These are phyloP conservation scores for Aspergillus ostianus DNA, from an alignment of 495 filamentous ascomycete species.

Conservation along the genomic window DNA sequence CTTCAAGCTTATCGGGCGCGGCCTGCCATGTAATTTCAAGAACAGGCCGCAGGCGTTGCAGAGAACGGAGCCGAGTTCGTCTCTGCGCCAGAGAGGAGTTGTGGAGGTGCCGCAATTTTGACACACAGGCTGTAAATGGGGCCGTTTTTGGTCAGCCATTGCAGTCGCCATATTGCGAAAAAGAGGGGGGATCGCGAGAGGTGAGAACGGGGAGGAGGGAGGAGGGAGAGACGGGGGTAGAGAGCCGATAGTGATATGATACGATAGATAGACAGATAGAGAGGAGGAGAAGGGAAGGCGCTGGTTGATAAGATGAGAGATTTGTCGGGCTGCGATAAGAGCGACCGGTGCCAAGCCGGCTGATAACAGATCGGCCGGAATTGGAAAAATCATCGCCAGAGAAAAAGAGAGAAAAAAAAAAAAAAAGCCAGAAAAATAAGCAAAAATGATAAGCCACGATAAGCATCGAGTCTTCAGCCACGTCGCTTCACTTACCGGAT, in stretches of 20 bases:
- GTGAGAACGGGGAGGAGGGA: slow-evolving; percentile 19
- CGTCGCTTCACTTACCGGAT: slow-evolving; percentile 54
- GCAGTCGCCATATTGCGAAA: slow-evolving; percentile 55
- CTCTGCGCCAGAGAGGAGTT: slow-evolving; percentile 93
- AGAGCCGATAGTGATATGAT: slow-evolving; percentile 20
- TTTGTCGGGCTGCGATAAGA: slow-evolving; percentile 44
- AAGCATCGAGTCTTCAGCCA: slow-evolving; percentile 10
- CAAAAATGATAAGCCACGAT: slow-evolving; percentile 13
- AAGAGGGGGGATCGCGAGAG: slow-evolving; percentile 20
- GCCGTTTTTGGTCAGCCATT: slow-evolving; percentile 54
- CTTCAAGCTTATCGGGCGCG: slow-evolving; percentile 93
- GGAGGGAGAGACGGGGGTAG: slow-evolving; percentile 26
- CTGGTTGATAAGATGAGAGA: slow-evolving; percentile 54
- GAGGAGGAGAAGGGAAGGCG: slow-evolving; percentile 6
- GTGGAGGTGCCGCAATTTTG: slow-evolving; percentile 96
- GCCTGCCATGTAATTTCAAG: slow-evolving; percentile 89
- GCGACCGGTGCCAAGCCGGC: slow-evolving; percentile 35
- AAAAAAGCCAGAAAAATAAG: slow-evolving; percentile 6
- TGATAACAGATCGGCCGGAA: slow-evolving; percentile 36
- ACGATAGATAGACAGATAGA: slow-evolving; percentile 19
- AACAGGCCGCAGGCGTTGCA: slow-evolving; percentile 99
- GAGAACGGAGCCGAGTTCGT: slow-evolving; percentile 94
- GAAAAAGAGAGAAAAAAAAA: slow-evolving; percentile 16
- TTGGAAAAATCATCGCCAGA: slow-evolving; percentile 21
- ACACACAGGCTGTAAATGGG: slow-evolving; percentile 84